These are phyloP conservation scores for Suillus brevipes DNA, from an alignment of 768 basidiomycete species.

Conservation along the genomic window DNA sequence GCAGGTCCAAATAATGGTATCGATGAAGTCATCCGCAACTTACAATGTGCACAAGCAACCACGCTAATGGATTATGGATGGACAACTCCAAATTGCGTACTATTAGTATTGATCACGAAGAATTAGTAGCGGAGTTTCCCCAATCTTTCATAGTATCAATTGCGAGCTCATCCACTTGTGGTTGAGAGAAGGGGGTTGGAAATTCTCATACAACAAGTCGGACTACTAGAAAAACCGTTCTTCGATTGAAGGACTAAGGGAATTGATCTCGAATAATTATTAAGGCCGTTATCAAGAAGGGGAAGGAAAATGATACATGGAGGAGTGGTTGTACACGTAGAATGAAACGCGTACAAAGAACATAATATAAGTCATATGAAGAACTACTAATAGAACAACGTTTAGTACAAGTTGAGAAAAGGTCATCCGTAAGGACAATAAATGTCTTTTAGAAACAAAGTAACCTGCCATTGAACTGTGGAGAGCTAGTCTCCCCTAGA, in stretches of 20 bases:
- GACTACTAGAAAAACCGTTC: neutral
- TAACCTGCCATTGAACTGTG: neutral
- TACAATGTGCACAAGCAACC: neutral
- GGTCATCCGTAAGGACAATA: neutral
- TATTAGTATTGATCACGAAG: neutral
- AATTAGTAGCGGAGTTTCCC: neutral
- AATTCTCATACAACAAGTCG: constrained; percentile 5
- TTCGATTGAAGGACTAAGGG: neutral
- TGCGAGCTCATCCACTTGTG: neutral
- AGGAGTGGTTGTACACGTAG: neutral
- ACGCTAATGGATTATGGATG: neutral
- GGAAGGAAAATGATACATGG: neutral
- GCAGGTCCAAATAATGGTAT: neutral
- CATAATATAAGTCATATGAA: neutral
- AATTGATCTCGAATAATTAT: neutral
- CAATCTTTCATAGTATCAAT: neutral
- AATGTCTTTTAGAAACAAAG: neutral
- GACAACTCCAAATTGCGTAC: neutral
- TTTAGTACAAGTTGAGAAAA: neutral
- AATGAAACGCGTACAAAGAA: neutral
- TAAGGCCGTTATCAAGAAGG: neutral
- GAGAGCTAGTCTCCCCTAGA: neutral
- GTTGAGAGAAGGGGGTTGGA: neutral
- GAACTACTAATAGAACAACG: neutral
- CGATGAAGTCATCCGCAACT: neutral